Percentiles rank a stretch among this genome's conserved stretches.
Conservation (phyloP, 2,329 filamentous ascomycete species). For the Talaromyces sp. region DNA sequence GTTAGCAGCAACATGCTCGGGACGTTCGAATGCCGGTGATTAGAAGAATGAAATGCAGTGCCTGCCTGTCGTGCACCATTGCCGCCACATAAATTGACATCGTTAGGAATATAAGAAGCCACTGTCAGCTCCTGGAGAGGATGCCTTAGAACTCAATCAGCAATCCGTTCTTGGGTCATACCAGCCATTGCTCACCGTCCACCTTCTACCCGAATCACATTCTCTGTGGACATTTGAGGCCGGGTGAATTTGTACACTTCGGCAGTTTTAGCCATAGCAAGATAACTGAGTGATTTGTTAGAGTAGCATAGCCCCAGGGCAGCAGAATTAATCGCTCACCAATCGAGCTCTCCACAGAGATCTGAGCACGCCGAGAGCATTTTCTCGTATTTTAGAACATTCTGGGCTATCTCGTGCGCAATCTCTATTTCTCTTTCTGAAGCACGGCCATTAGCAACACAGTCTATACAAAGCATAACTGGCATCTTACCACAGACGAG, state of each 20-base stretch:
- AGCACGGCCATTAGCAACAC: not conserved
- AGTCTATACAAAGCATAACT: not conserved
- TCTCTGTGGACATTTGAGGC: conserved; percentile 68
- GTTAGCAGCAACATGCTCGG: conserved; percentile 79
- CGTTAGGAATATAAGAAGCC: conserved; percentile 77
- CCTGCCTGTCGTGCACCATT: conserved; percentile 40
- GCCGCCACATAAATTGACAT: conserved; percentile 64
- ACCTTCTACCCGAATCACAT: conserved; percentile 69
- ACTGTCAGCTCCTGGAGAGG: conserved; percentile 82
- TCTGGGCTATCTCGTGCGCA: conserved; percentile 70
- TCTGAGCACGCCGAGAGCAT: conserved; percentile 70
- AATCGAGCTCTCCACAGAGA: conserved; percentile 80
- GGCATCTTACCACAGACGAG: conserved; percentile 70
- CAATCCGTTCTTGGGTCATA: not conserved
- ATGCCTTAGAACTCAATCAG: conserved; percentile 53
- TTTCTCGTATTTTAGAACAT: conserved; percentile 67
- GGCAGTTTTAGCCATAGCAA: conserved; percentile 78
- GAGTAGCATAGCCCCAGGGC: not conserved
- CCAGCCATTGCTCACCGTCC: conserved; percentile 59
- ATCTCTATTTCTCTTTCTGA: conserved; percentile 86
- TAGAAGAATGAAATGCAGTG: not conserved
- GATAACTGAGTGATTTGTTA: conserved; percentile 54
- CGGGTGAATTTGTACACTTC: conserved; percentile 67
- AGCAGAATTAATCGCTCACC: conserved; percentile 32
- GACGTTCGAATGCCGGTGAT: conserved; percentile 22